phyloP scores from a whole-genome alignment of 306 rosid genomes.

The Cicer cuneatum region DNA sequence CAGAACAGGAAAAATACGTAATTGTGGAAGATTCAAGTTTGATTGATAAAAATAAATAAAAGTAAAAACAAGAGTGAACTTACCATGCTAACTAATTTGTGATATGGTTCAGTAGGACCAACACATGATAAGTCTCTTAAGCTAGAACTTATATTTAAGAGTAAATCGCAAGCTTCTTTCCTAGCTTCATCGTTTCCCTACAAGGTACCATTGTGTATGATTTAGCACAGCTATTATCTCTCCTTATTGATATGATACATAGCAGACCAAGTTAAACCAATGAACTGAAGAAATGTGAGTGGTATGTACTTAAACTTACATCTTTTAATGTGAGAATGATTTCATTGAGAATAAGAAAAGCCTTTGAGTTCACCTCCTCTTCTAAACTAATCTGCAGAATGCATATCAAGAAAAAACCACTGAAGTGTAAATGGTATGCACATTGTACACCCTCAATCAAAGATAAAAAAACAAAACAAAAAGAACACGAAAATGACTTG shows the following conservation, averaged over 20 bases:
- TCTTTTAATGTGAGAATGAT: constrained; percentile 79
- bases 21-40: constrained; percentile 12
- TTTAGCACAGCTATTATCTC: constrained; percentile 35
- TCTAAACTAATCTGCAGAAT: constrained; percentile 70
- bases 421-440: not conserved
- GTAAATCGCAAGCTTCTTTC: constrained; percentile 80
- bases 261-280: constrained; percentile 19
- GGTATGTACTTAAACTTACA: constrained; percentile 56
- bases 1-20: not conserved
- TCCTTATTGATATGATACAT: constrained; percentile 29
- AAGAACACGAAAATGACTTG: constrained; percentile 13
- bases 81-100: constrained; percentile 85
- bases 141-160: constrained; percentile 68
- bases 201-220: constrained; percentile 35
- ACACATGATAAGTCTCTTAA: constrained; percentile 56
- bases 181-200: constrained; percentile 80
- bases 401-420: constrained; percentile 25
- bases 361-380: constrained; percentile 73
- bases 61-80: constrained; percentile 43
- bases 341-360: constrained; percentile 88
- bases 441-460: not conserved
- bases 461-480: not conserved
- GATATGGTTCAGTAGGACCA: constrained; percentile 61
- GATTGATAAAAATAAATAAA: constrained; percentile 9
- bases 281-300: constrained; percentile 31